Evolutionary conservation across 805 yeast genomes (phyloP), one percentile per base, ranked within the genome.

Genomic region (Sungouiella blattae): DNA sequence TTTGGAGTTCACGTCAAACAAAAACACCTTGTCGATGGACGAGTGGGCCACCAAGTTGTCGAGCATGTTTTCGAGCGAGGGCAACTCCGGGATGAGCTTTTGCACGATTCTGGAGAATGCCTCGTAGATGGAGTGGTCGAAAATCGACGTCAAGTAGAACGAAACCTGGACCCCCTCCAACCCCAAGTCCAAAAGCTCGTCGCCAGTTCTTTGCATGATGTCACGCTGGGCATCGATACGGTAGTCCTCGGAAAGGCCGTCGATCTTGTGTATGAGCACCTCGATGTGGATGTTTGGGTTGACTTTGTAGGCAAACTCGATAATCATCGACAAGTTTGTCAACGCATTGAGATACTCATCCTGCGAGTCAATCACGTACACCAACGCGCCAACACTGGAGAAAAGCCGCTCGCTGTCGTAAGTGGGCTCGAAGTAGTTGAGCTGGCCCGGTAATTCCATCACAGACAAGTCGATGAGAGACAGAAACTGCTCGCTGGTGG

Each of bases 101-200:
- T 93, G 98, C 5, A 91, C 88, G 34, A 93, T 88, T 50, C 96
- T 73, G 11, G 95, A 84, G 50, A 93, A 87, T 1, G 97, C 97
- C 59, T 91, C 98, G 56, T 89, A 88, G 30, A 93, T 87, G 13
- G 96, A 85, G 58, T 89, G 96, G 58, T 93, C 98, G 58, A 89
- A 91, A 28, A 93, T 91, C 1, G 95, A 84, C 1, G 98, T 93
- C 50, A 87, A 69, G 58, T 93, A 93, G 59, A 87, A 93, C 3
- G 91, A 80, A 2, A 91, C 84, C 53, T 87, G 93, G 12, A 88
- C 95, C 15, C 93, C 94, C 52, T 88, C 95, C 22, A 89, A 67
- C 0, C 96, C 97, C 45, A 84, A 74, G 53, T 89, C 98, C 39
- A 84, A 67, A 25, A 93, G 69, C 55, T 89, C 97, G 60, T 93